Conservation (phyloP, 148 eudicot species). For the Cornus controversa region DNA sequence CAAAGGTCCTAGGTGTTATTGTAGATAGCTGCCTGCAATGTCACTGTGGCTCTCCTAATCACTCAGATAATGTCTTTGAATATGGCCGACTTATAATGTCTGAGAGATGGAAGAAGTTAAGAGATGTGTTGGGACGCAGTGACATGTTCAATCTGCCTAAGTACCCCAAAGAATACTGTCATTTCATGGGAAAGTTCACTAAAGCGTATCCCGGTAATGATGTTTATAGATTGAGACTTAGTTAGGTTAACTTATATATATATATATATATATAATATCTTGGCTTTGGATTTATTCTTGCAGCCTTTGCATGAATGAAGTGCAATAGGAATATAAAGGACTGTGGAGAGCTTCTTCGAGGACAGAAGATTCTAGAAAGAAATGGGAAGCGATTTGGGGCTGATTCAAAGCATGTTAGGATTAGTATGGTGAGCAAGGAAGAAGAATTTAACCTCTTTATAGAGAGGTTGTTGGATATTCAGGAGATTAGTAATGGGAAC, state of each 20-base stretch:
- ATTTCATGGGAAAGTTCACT: slow-evolving; percentile 23
- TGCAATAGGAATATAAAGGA: slow-evolving; percentile 41
- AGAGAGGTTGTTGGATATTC: slow-evolving; percentile 40
- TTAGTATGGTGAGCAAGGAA: slow-evolving; percentile 75
- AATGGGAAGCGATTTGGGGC: too few relatives aligned
- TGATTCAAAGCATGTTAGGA: slow-evolving; percentile 52
- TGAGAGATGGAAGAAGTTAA: slow-evolving; percentile 69
- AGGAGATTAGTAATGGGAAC: not conserved
- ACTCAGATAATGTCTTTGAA: slow-evolving; percentile 49
- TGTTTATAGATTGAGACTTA: not conserved
- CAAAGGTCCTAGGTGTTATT: slow-evolving; percentile 50
- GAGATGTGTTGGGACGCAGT: slow-evolving; percentile 30
- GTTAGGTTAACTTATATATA: not conserved
- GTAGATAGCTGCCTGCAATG: slow-evolving; percentile 48
- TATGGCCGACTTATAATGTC: slow-evolving; percentile 40
- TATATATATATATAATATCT: too few relatives aligned
- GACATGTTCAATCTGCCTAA: slow-evolving; percentile 38
- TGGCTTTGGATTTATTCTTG: not conserved
- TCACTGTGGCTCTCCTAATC: not conserved
- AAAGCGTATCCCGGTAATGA: slow-evolving; percentile 60
- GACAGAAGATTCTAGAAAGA: too few relatives aligned
- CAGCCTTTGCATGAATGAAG: slow-evolving; percentile 89
- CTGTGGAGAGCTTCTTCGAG: too few relatives aligned
- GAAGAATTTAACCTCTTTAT: too few relatives aligned
- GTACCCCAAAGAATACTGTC: slow-evolving; percentile 43